Conservation (phyloP, 2,329 filamentous ascomycete species). For the Trichocomaceae sp. region DNA sequence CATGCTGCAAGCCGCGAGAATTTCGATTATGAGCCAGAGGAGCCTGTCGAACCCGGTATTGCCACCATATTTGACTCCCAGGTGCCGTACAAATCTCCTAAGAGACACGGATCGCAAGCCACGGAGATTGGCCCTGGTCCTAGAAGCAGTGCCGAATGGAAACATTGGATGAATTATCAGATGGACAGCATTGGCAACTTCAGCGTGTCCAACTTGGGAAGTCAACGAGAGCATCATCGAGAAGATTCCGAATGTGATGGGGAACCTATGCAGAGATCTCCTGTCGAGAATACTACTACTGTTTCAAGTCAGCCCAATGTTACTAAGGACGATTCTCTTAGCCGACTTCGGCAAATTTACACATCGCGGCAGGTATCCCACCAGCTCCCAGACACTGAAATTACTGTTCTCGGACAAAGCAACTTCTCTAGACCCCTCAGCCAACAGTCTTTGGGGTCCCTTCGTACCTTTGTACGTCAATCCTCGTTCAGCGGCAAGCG, state of each 20-base stretch:
- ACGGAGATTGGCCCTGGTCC: constrained; percentile 10
- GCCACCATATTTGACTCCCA: constrained; percentile 32
- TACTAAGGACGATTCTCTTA: neutral
- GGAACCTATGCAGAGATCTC: constrained; percentile 15
- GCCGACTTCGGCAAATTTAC: neutral
- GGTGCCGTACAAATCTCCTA: constrained; percentile 27
- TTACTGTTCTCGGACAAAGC: constrained; percentile 15
- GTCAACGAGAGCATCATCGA: constrained; percentile 28
- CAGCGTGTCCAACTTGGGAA: constrained; percentile 8
- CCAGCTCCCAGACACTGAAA: neutral
- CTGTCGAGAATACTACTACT: neutral
- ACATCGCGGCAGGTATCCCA: neutral
- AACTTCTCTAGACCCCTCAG: constrained; percentile 35
- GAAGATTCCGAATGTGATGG: constrained; percentile 35
- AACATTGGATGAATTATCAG: constrained; percentile 33
- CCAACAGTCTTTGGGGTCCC: constrained; percentile 25
- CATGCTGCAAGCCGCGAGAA: constrained; percentile 20
- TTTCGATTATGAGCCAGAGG: constrained; percentile 3
- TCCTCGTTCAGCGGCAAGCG: constrained; percentile 2
- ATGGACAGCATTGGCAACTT: constrained; percentile 26
- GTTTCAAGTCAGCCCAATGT: neutral
- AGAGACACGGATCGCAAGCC: constrained; percentile 12
- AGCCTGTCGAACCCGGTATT: constrained; percentile 25
- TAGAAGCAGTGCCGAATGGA: constrained; percentile 30
- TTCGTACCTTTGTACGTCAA: neutral